Percentiles rank a stretch among this genome's conserved stretches.
Evolutionary conservation across 331 rosid genomes (phyloP).

Genomic region (Malus hybrid): DNA sequence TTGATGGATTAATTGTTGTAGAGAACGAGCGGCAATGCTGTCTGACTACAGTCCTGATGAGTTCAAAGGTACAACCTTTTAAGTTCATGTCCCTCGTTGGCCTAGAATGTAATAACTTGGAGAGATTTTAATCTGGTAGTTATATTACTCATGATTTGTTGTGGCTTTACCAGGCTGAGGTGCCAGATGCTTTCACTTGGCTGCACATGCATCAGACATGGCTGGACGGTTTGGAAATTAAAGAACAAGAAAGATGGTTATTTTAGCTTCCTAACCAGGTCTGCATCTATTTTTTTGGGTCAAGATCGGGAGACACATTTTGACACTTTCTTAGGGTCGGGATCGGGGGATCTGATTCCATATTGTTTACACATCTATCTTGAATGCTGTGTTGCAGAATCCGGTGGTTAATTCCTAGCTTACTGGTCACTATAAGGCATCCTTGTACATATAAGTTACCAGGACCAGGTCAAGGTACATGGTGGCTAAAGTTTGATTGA

Average conservation of each 20-base stretch:
- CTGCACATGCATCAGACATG: conserved; percentile 63
- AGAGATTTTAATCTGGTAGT: background rate
- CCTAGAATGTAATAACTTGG: background rate
- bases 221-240: conserved; percentile 39
- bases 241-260: conserved; percentile 30
- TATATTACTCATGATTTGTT: background rate
- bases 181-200: conserved; percentile 42
- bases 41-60: conserved; percentile 56
- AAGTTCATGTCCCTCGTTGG: background rate
- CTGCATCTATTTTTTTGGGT: background rate
- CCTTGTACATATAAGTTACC: background rate
- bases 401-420: background rate
- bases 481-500: background rate
- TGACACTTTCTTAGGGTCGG: no score
- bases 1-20: conserved; percentile 5
- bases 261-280: conserved; percentile 21
- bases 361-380: background rate
- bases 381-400: background rate
- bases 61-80: conserved; percentile 35
- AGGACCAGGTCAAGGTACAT: background rate
- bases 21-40: conserved; percentile 39
- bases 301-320: no score
- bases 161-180: conserved; percentile 35
- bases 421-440: background rate
- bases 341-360: background rate